Base-by-base conservation (phyloP, 23 red algal species). In the Gracilaria caudata region DNA sequence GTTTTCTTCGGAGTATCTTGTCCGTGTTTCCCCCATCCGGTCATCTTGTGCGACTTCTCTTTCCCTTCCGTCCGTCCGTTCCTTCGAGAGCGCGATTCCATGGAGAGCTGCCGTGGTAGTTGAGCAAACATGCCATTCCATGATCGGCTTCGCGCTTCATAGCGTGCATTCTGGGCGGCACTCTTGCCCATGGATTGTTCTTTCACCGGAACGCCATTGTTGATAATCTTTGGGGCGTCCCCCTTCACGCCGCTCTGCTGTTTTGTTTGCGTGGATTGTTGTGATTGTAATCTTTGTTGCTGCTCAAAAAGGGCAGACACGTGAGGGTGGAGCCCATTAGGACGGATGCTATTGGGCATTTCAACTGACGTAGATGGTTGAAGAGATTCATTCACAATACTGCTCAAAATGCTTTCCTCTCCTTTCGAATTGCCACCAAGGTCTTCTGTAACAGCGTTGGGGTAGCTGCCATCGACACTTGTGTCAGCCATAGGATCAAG, bases 121-220 rank as follows among this genome's bases (percentile, higher is more conserved):
- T 78, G 85, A 6, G 85, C 71, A 38, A 89, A 60, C 55, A 89
- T 89, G 4, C 85, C 85, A 65, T 89, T 89, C 85, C 85, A 89
- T 0, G 85, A 89, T 41, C 72, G 74, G 29, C 68, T 78, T 30
- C 85, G 45, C 23, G 85, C 68, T 61, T 89, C 85, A 46, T 78
- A 89, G 11, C 54, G 41, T 7, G 70, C 40, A 47, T 43, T 49
- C 25, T 75, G 70, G 6, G 70, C 21, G 11, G 68, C 51, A 26
- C 34, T 66, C 40, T 64, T 89, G 3, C 73, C 73, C 55, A 64
- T 60, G 25, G 84, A 61, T 49, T 89, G 68, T 55, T 89, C 44
- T 1, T 59, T 53, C 2, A 89, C 85, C n/a, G 40, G 17, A 24
- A 79, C 35, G 19, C 38, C 75, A 32, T 34, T 70, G 35, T 89